These are phyloP conservation scores for Panaeolus cyanescens DNA, from an alignment of 768 basidiomycete genomes.

Conservation along the genomic window DNA sequence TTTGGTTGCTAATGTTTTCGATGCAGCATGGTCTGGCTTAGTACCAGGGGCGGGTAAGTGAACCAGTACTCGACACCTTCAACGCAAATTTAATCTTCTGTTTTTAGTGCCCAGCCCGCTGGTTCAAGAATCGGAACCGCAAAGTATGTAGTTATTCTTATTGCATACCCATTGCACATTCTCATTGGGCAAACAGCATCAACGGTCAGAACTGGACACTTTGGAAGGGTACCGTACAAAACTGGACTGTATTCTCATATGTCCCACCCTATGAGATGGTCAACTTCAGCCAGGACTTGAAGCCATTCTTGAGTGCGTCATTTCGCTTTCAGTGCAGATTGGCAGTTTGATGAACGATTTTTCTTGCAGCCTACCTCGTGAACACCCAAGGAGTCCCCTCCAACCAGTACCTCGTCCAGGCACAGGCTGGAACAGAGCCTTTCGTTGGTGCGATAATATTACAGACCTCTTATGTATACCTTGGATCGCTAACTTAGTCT, in stretches of 20 bases:
- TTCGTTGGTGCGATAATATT: constrained; percentile 25
- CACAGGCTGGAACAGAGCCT: constrained; percentile 36
- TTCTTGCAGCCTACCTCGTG: constrained; percentile 27
- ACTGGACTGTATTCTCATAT: constrained; percentile 36
- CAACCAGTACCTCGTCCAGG: constrained; percentile 34
- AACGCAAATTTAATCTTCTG: neutral
- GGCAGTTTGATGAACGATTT: neutral
- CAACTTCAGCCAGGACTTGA: constrained; percentile 34
- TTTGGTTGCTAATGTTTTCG: neutral
- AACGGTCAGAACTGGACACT: constrained; percentile 30
- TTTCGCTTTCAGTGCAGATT: neutral
- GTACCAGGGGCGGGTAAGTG: constrained; percentile 31
- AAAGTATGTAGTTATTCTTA: constrained; percentile 16
- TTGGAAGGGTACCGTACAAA: constrained; percentile 32
- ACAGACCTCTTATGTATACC: neutral
- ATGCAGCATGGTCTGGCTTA: constrained; percentile 36
- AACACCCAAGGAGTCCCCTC: constrained; percentile 31
- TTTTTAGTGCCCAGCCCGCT: constrained; percentile 30
- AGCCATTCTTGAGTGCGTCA: constrained; percentile 32
- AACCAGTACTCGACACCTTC: neutral
- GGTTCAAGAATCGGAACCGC: constrained; percentile 32
- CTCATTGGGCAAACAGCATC: constrained; percentile 8
- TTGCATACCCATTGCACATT: neutral
- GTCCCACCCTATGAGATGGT: constrained; percentile 35
- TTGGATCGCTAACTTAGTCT: neutral